Percentiles rank a stretch among this genome's conserved stretches.
Conservation (phyloP, 768 basidiomycete genomes). For the Podaxis sp. region DNA sequence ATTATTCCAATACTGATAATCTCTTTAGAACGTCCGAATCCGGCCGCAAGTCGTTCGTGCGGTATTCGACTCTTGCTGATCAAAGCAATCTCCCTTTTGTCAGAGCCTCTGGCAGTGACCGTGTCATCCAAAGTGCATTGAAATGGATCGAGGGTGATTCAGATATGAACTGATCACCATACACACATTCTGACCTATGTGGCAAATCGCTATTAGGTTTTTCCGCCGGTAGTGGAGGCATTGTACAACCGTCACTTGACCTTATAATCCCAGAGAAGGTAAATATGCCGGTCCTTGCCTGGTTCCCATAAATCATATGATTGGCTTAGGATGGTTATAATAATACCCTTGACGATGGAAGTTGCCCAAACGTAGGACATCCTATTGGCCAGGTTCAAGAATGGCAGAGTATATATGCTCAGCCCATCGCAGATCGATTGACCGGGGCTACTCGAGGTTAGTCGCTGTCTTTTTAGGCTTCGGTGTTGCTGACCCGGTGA, state of each 20-base stretch:
- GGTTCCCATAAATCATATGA: not conserved
- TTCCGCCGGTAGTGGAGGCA: conserved; percentile 41
- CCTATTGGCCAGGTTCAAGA: conserved; percentile 36
- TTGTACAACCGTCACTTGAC: conserved; percentile 43
- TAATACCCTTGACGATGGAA: conserved; percentile 61
- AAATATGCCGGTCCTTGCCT: conserved; percentile 13
- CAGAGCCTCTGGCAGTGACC: conserved; percentile 39
- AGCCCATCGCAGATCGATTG: conserved; percentile 53
- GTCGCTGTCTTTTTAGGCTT: not conserved
- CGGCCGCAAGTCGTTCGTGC: conserved; percentile 45
- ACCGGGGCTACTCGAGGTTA: conserved; percentile 54
- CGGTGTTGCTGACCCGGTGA: not conserved
- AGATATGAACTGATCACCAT: not conserved
- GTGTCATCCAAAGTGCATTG: conserved; percentile 62
- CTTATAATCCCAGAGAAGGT: conserved; percentile 58
- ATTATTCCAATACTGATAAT: not conserved
- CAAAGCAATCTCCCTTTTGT: conserved; percentile 45
- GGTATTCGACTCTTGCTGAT: conserved; percentile 49
- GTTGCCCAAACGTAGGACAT: conserved; percentile 55
- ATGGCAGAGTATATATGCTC: conserved; percentile 58
- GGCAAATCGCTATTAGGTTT: conserved; percentile 43
- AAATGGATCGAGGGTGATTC: conserved; percentile 65
- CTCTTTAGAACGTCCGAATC: conserved; percentile 34
- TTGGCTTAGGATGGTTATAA: conserved; percentile 28
- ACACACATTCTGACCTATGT: not conserved